Conservation (phyloP, 2,329 filamentous ascomycete genomes). For the Shiraia sp. region DNA sequence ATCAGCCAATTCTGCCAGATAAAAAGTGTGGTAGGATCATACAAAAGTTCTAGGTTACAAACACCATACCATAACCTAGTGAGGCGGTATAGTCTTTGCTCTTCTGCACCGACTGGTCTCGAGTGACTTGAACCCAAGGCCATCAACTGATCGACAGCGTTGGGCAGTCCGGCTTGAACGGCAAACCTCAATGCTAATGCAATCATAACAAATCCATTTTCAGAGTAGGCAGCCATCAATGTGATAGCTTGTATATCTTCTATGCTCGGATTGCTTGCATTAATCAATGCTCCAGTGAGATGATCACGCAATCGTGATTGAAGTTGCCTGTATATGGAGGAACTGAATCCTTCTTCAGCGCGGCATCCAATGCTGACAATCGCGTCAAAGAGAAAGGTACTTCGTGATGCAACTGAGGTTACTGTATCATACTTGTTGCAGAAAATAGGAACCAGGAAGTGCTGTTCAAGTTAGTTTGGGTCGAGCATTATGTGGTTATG, state of each 20-base stretch:
- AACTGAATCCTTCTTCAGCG: constrained; percentile 49
- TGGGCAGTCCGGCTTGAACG: constrained; percentile 51
- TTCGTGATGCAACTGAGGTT: constrained; percentile 51
- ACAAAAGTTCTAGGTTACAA: constrained; percentile 55
- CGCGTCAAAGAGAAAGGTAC: constrained; percentile 55
- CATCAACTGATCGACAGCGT: constrained; percentile 45
- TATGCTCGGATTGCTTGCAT: constrained; percentile 45
- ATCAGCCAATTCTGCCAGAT: background rate
- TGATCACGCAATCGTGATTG: constrained; percentile 42
- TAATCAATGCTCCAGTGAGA: constrained; percentile 53
- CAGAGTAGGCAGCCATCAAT: constrained; percentile 57
- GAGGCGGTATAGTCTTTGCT: constrained; percentile 39
- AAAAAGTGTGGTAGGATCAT: background rate
- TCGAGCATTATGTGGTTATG: background rate
- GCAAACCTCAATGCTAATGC: constrained; percentile 58
- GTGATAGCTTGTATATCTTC: constrained; percentile 59
- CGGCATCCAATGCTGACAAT: constrained; percentile 59
- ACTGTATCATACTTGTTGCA: constrained; percentile 52
- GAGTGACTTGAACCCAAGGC: constrained; percentile 21
- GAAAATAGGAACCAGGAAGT: constrained; percentile 56
- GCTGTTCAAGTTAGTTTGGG: constrained; percentile 28
- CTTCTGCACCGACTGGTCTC: constrained; percentile 19
- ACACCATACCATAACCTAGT: constrained; percentile 58
- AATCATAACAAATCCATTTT: constrained; percentile 56
- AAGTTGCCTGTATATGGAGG: constrained; percentile 41